These are phyloP conservation scores for Eucalyptus regnans DNA, from an alignment of 345 rosid genomes.

Conservation along the genomic window DNA sequence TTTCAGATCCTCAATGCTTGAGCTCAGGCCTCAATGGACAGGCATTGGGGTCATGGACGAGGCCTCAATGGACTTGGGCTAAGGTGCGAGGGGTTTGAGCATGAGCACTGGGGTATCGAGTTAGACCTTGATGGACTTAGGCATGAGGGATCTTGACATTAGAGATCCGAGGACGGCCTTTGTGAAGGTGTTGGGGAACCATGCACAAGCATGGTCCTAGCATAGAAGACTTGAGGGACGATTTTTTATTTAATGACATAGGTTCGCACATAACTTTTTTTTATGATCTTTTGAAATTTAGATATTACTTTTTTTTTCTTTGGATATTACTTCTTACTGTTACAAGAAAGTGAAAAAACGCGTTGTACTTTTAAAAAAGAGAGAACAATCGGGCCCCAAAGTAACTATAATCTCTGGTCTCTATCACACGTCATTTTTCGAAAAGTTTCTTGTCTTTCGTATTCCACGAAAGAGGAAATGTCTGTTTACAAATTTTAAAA, in stretches of 20 bases:
- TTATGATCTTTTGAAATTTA: not conserved
- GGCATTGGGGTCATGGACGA: too few species aligned
- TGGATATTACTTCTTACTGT: not conserved
- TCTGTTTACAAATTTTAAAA: not conserved
- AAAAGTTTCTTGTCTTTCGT: not conserved
- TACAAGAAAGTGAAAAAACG: not conserved
- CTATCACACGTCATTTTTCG: not conserved
- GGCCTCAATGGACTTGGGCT: too few species aligned
- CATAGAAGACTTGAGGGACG: not conserved
- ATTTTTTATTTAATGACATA: not conserved
- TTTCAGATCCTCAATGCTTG: not conserved
- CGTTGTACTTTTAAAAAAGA: not conserved
- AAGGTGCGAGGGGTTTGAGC: too few species aligned
- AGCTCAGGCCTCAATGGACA: not conserved
- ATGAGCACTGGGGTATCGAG: rapidly evolving
- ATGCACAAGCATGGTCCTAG: too few species aligned
- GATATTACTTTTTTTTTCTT: not conserved
- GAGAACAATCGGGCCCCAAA: not conserved
- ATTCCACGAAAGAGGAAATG: not conserved
- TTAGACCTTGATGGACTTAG: not conserved
- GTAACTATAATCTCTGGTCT: not conserved
- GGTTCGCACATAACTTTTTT: not conserved
- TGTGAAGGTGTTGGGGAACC: too few species aligned
- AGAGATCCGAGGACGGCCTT: not conserved
- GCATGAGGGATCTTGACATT: not conserved